phyloP scores from a whole-genome alignment of 163 green algal species.

The Chlamydomonas reinhardtii region DNA sequence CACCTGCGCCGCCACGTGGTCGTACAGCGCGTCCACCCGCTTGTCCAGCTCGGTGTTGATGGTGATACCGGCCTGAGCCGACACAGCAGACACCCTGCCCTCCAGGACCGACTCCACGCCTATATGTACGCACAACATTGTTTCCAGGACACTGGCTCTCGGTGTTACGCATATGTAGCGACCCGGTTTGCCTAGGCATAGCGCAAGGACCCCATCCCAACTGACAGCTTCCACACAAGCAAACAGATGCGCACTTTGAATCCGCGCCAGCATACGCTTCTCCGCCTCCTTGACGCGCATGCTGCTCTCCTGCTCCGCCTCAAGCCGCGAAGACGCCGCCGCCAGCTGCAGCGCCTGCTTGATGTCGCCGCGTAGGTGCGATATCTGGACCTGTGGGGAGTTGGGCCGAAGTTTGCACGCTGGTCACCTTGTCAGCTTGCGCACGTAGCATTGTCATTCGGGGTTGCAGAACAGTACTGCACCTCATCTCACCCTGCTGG shows the following conservation, averaged over 20 bases:
- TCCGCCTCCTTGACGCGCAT: slow-evolving; percentile 49
- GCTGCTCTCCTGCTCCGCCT: slow-evolving; percentile 46
- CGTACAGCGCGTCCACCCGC: slow-evolving; percentile 46
- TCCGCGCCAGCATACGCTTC: slow-evolving; percentile 40
- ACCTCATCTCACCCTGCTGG: no score
- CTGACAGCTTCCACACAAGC: background rate
- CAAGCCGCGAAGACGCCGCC: slow-evolving; percentile 5
- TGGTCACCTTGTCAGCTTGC: no score
- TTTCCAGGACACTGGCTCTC: no score
- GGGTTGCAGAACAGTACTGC: no score
- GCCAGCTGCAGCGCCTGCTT: slow-evolving; percentile 53
- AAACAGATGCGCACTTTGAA: slow-evolving; percentile 55
- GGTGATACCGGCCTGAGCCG: slow-evolving; percentile 7
- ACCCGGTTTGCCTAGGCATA: no score
- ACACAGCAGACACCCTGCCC: slow-evolving; percentile 32
- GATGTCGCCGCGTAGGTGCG: slow-evolving; percentile 39
- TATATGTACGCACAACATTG: no score
- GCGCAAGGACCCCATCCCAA: no score
- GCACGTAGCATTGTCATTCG: no score
- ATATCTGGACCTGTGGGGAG: slow-evolving; percentile 19
- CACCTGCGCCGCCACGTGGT: slow-evolving; percentile 55
- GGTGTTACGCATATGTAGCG: no score
- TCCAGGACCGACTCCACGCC: slow-evolving; percentile 51
- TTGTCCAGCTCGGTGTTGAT: slow-evolving; percentile 53
- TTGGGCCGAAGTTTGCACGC: no score